Base-by-base conservation (phyloP, 352 stramenopile species). In the Phytophthora tubulina region DNA sequence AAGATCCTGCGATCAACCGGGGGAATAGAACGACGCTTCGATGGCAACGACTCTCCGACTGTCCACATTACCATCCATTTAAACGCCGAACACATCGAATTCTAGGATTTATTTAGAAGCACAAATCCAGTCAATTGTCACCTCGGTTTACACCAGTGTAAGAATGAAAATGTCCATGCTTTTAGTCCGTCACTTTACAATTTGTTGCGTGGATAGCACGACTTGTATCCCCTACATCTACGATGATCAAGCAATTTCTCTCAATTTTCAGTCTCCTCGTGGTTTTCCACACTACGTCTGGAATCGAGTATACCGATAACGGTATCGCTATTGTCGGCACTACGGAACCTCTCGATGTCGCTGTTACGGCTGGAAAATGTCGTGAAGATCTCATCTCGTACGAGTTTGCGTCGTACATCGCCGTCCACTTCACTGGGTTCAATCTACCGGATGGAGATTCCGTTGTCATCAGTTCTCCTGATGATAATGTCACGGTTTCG, bases 341-440 rank as follows among this genome's bases (percentile, higher is more conserved):
- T 3, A 81, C 61, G 1, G 76, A 85, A 32, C 2, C 55, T 8
- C 63, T 85, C 6, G 49, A 80, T 44, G 41, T 86, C 46, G 46
- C 53, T 2, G 74, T 84, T 1, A 49, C 63, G 0, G 68, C 72
- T 11, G 76, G 70, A 7, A 57, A 52, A n/a, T 75, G 65, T 33
- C 67, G 70, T 35, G 33, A 83, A 41, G 68, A 86, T 55, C 14
- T 78, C 39, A 76, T 88, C 49, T 70, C 75, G 46, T 75, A 88
- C 78, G 63, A 85, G 39, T 72, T 75, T 27, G 77, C 83, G 15
- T 81, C 67, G 15, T 91, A 91, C 64, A 82, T 91, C 35, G 66
- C 81, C 4, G 73, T 92, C 17, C 75, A 87, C 53, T 90, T 94
- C 48, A 44, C 66, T 51, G 61, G 62, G 30, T 83, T 94, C 38